phyloP scores from a whole-genome alignment of 768 basidiomycete species.

The Lactifluus subvellereus region DNA sequence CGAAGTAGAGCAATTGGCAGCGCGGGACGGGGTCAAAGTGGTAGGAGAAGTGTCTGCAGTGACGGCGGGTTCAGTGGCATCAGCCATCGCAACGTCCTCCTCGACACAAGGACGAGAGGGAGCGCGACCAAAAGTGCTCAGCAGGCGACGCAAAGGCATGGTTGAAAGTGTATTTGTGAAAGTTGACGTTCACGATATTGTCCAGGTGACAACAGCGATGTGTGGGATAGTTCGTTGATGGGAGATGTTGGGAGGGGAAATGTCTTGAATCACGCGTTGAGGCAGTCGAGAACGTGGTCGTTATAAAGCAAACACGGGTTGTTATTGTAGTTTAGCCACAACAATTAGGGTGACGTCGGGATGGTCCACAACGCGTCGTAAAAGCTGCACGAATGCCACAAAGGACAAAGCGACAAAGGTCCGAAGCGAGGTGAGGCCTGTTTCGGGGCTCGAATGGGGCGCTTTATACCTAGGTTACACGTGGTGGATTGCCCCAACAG shows the following conservation, averaged over 20 bases:
- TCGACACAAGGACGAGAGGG: neutral
- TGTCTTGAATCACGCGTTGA: conserved; percentile 2
- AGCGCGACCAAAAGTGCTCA: neutral
- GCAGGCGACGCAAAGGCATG: conserved; percentile 10
- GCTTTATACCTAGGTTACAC: no score
- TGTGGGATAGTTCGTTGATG: neutral
- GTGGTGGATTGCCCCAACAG: no score
- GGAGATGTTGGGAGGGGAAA: neutral
- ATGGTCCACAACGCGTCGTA: no score
- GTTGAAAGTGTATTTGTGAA: neutral
- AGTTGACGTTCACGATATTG: neutral
- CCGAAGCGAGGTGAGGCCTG: no score
- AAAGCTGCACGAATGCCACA: neutral
- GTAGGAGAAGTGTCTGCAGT: neutral
- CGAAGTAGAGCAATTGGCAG: neutral
- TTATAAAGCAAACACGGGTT: conserved; percentile 8
- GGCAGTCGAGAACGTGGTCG: neutral
- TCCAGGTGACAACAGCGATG: neutral
- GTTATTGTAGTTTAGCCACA: neutral
- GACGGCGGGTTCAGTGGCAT: neutral
- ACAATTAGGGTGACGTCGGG: no score
- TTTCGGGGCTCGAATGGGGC: no score
- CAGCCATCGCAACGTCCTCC: conserved; percentile 8
- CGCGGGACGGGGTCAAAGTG: neutral
- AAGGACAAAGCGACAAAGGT: no score